These are phyloP conservation scores for Tricholoma flavovirens DNA, from an alignment of 768 basidiomycete genomes.

Conservation along the genomic window DNA sequence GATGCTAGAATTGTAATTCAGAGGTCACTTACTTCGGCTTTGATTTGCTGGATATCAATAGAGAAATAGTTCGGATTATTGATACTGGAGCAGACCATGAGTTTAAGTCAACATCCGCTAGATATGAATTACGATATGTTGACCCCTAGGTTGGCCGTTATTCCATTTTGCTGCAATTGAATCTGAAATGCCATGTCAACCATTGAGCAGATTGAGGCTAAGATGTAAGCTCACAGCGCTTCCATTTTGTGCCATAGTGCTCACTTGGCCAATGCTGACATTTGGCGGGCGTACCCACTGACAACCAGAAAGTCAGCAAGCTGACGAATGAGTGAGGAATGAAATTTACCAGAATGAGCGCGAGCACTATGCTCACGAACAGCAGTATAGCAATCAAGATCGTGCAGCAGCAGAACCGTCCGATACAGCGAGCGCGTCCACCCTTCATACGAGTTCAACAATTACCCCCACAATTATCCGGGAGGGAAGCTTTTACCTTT, in stretches of 20 bases:
- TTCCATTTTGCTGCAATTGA: constrained; percentile 37
- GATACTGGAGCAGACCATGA: constrained; percentile 40
- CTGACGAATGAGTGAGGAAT: neutral
- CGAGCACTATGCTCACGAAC: constrained; percentile 56
- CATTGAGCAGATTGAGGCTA: neutral
- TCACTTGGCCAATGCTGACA: constrained; percentile 49
- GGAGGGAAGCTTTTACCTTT: constrained; percentile 33
- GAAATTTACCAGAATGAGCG: constrained; percentile 58
- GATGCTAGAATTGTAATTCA: neutral
- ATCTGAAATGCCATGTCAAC: constrained; percentile 14
- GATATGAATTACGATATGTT: constrained; percentile 48
- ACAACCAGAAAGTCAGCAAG: constrained; percentile 1
- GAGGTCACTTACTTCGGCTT: constrained; percentile 43
- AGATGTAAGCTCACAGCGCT: constrained; percentile 38
- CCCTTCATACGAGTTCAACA: constrained; percentile 36
- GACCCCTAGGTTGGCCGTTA: constrained; percentile 57
- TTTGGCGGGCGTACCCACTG: constrained; percentile 79
- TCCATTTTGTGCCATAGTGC: constrained; percentile 29
- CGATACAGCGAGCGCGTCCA: constrained; percentile 50
- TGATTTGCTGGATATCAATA: constrained; percentile 58
- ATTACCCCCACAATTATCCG: neutral
- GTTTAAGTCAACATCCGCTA: neutral
- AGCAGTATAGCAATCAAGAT: constrained; percentile 61
- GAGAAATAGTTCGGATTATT: constrained; percentile 79
- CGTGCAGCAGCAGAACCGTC: constrained; percentile 74